Conservation (phyloP, 2,329 filamentous ascomycete genomes). For the Penicillium occitanis region DNA sequence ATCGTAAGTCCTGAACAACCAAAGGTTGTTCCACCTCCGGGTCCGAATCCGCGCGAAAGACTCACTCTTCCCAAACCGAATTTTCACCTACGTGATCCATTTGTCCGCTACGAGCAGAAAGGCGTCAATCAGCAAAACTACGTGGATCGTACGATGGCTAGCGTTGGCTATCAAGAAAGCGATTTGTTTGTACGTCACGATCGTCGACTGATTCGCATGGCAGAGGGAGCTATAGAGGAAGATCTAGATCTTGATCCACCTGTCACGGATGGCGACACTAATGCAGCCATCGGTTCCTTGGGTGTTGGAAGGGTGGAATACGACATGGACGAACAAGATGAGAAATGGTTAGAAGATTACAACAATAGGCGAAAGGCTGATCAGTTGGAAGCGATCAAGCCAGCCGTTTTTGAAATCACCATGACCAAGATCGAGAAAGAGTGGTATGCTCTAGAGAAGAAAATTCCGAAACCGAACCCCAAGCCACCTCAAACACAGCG, state of each 20-base stretch:
- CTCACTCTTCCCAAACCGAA: constrained; percentile 52
- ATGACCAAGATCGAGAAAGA: constrained; percentile 99
- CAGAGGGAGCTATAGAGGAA: constrained; percentile 63
- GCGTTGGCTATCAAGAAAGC: constrained; percentile 92
- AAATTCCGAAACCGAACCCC: constrained; percentile 94
- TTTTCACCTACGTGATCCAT: constrained; percentile 49
- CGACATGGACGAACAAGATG: constrained; percentile 99
- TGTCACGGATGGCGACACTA: constrained; percentile 60
- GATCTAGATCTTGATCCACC: constrained; percentile 59
- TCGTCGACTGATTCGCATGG: constrained; percentile 64
- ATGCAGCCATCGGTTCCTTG: constrained; percentile 49
- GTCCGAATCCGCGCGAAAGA: constrained; percentile 51
- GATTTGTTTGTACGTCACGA: constrained; percentile 82
- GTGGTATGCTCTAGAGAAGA: constrained; percentile 93
- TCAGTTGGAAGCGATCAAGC: constrained; percentile 78
- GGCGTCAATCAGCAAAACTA: constrained; percentile 83
- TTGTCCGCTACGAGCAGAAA: constrained; percentile 67
- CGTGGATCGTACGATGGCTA: constrained; percentile 94
- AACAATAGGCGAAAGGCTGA: constrained; percentile 74
- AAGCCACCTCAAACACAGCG: constrained; percentile 94
- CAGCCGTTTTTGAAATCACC: constrained; percentile 93
- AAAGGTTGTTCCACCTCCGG: constrained; percentile 49
- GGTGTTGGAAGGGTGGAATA: constrained; percentile 86
- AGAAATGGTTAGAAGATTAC: constrained; percentile 86
- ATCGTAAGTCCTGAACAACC: constrained; percentile 60